Evolutionary conservation across 2,329 filamentous ascomycete genomes (phyloP).

Genomic region (Penicillium occitanis): DNA sequence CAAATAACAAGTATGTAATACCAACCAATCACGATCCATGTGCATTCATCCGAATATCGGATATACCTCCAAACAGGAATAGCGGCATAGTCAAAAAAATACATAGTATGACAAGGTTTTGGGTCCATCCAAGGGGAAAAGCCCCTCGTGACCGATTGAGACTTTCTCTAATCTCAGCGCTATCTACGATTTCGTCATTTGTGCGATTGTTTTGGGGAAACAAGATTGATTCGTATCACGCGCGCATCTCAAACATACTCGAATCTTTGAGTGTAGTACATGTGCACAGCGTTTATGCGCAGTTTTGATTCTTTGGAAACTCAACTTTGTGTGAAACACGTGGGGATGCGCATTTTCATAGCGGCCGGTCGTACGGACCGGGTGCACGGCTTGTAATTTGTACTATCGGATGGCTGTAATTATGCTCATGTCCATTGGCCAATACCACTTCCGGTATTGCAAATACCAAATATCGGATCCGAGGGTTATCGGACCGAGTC

Average conservation of each 20-base stretch:
- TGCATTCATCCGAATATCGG: neutral
- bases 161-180: neutral
- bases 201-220: neutral
- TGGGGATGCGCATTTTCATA: neutral
- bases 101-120: neutral
- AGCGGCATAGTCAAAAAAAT: neutral
- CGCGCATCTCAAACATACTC: neutral
- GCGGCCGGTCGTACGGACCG: neutral
- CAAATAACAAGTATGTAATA: neutral
- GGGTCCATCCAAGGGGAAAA: neutral
- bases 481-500: neutral
- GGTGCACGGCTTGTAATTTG: neutral
- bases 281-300: neutral
- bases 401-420: neutral
- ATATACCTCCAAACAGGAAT: neutral
- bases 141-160: constrained; percentile 5
- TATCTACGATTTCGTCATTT: neutral
- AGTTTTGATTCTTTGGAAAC: neutral
- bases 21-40: neutral
- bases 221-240: neutral
- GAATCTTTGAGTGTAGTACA: neutral
- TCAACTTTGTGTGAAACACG: neutral
- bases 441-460: constrained; percentile 3
- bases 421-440: neutral
- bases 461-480: neutral